Base-by-base conservation (phyloP, 306 rosid species). In the Ormosia semicastrata region DNA sequence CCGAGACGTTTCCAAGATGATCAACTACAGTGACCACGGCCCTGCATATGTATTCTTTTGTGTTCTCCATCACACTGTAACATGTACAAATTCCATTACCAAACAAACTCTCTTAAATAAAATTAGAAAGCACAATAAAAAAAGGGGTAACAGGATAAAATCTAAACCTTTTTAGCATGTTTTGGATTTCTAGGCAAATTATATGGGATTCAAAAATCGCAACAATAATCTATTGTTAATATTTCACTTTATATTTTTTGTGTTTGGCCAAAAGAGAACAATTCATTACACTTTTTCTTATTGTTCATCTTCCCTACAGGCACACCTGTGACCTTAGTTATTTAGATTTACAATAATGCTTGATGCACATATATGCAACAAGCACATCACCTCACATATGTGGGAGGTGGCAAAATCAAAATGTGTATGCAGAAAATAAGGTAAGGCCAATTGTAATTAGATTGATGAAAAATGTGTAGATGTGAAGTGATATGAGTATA, bases 1-100 rank as follows among this genome's bases (percentile, higher is more conserved):
- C 82, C 3, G 99, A 93, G 66, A 93, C 94, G 17, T 85, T 87
- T 71, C 98, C 99, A 66, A 95, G 92, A 90, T 95, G 99, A 83
- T 93, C 99, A 76, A 95, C 91, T 15, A 92, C 89, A n/a, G 94
- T 88, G 3, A 93, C 92, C 86, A 92, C 80, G 1, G 97, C 91
- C 67, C 88, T 85, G 88, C 97, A 93, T 56, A 92, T 15, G 54
- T 95, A 95, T 77, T 90, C 96, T 82, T 85, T 93, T 68, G 99
- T 93, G 50, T 83, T 92, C 12, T 88, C 97, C 83, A 93, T 47
- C 66, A 86, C 96, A 17, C 99, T 95, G 91, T 75, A 80, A 54
- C 7, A 69, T 37, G 39, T 33, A 81, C 81, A 87, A 62, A 36
- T 50, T 59, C 53, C 52, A 75, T 46, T 67, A 53, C 7, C 40